Conservation (phyloP, 495 filamentous ascomycete species). For the Penicillium lagena region DNA sequence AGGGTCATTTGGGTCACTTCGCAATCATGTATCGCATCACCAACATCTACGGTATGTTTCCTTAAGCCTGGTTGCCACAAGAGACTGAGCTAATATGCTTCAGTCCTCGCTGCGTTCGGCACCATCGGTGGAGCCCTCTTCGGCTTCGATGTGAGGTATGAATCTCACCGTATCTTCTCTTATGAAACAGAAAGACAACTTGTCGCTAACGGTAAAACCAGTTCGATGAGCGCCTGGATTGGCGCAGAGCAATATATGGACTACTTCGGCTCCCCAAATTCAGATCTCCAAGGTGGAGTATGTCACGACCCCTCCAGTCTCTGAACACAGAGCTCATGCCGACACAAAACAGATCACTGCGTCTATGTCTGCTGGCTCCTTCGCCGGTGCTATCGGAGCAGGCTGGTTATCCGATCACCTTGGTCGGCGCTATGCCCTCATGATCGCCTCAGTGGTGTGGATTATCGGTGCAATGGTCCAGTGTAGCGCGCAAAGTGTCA, state of each 20-base stretch:
- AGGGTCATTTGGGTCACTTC: not conserved
- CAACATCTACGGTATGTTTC: slow-evolving; percentile 36
- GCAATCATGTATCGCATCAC: slow-evolving; percentile 36
- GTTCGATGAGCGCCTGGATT: slow-evolving; percentile 68
- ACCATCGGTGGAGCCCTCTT: slow-evolving; percentile 43
- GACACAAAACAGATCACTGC: slow-evolving; percentile 29
- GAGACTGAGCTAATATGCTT: not conserved
- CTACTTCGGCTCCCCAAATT: slow-evolving; percentile 61
- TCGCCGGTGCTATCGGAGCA: slow-evolving; percentile 56
- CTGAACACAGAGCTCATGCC: not conserved
- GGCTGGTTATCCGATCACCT: slow-evolving; percentile 61
- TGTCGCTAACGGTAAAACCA: slow-evolving; percentile 1
- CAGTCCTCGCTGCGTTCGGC: slow-evolving; percentile 44
- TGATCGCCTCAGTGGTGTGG: slow-evolving; percentile 65
- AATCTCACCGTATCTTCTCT: not conserved
- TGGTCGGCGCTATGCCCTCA: slow-evolving; percentile 58
- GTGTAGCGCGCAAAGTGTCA: slow-evolving; percentile 51
- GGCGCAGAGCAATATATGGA: slow-evolving; percentile 60
- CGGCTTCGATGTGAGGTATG: slow-evolving; percentile 39
- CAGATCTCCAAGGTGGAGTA: slow-evolving; percentile 53
- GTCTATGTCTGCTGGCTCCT: slow-evolving; percentile 62
- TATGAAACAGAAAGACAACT: not conserved
- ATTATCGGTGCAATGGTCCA: slow-evolving; percentile 64
- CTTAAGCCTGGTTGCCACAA: not conserved
- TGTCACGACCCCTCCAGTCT: not conserved